These are phyloP conservation scores for Solanum medicagineum DNA, from an alignment of 257 asterid species.

Conservation along the genomic window DNA sequence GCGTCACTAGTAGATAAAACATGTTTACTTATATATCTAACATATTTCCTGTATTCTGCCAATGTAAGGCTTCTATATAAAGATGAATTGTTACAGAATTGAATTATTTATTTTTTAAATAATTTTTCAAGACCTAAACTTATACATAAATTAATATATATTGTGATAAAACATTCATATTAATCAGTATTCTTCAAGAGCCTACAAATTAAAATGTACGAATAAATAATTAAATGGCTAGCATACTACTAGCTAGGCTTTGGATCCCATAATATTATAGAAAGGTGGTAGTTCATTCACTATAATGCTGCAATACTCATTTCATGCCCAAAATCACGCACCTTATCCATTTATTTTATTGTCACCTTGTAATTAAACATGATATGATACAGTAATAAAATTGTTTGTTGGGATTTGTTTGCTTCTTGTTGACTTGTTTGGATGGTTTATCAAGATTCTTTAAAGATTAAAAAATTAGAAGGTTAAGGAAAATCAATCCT, in stretches of 20 bases:
- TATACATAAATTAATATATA: too few species aligned
- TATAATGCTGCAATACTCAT: background rate
- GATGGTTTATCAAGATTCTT: background rate
- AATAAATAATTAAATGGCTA: background rate
- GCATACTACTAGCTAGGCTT: background rate
- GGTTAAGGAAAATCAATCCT: background rate
- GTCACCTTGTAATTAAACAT: background rate
- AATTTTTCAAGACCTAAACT: too few species aligned
- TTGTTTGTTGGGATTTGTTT: background rate
- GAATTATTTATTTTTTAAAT: too few species aligned
- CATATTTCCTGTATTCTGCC: too few species aligned
- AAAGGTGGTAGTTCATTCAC: background rate
- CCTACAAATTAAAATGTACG: too few species aligned
- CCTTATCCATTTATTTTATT: background rate
- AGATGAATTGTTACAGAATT: too few species aligned
- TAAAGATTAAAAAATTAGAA: too few species aligned
- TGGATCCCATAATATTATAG: background rate
- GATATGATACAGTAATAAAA: background rate
- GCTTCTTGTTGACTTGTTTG: background rate
- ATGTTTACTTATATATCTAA: too few species aligned
- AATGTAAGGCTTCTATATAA: too few species aligned
- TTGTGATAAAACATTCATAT: too few species aligned
- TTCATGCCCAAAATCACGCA: conserved; percentile 12
- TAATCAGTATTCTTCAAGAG: too few species aligned
- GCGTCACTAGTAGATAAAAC: too few species aligned